A percentile compares a stretch with the other conserved stretches of the same genome.
Evolutionary conservation across 768 basidiomycete species (phyloP).

Genomic region (Termitomyces sp.): DNA sequence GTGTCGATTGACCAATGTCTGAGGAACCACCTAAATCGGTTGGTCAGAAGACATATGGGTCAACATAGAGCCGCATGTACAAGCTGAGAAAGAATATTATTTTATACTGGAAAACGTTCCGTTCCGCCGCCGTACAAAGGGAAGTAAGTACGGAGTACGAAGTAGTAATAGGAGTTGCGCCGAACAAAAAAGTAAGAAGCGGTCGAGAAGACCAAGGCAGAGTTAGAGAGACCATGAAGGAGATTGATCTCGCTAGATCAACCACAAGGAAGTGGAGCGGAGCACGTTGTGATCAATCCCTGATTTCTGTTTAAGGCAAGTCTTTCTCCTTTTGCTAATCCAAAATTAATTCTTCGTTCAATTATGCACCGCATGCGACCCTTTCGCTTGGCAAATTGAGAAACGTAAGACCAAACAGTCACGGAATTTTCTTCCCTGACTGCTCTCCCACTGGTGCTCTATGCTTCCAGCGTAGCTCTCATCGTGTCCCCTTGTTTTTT

Average conservation of each 20-base stretch:
- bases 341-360: neutral
- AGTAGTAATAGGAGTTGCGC: neutral
- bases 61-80: neutral
- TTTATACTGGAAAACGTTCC: neutral
- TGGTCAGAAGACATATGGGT: neutral
- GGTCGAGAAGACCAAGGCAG: neutral
- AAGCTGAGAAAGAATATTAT: neutral
- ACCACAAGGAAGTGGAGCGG: constrained; percentile 6
- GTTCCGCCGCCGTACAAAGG: neutral
- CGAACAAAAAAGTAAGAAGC: neutral
- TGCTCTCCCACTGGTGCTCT: neutral
- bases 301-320: neutral
- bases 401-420: constrained; percentile 5
- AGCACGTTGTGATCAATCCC: constrained; percentile 4
- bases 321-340: constrained; percentile 1
- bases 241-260: neutral
- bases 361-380: neutral
- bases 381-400: neutral
- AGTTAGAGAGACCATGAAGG: neutral
- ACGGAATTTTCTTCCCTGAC: neutral
- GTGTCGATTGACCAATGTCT: neutral
- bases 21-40: neutral
- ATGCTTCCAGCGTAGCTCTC: neutral
- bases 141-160: neutral
- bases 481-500: neutral